Base-by-base conservation (phyloP, 768 basidiomycete species). In the Mycena leptocephala region DNA sequence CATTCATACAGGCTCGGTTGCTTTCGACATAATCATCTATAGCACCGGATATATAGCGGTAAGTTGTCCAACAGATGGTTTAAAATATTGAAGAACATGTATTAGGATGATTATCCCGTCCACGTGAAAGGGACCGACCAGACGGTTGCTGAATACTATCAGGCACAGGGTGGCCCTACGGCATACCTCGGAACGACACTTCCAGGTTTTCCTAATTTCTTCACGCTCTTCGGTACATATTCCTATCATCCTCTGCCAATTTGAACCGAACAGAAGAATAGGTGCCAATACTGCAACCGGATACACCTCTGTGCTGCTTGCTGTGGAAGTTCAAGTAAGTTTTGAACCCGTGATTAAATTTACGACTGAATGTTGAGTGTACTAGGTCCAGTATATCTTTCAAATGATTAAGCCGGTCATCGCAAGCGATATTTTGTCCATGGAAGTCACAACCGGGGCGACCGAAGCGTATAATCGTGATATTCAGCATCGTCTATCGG, bases 171-270 rank as follows among this genome's bases (percentile, higher is more conserved):
- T 0, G 89, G 89, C 0, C 87, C 89, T 13, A 84, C 84, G 58
- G 89, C 89, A 22, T 90, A 90, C 77, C 78, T 86, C 10, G 89
- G 88, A 32, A 88, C 87, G 1, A 82, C 84, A 7, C 71, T 87
- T 5, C 88, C 89, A 35, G 86, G 85, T 14, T 90, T 90, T 77
- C 89, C 89, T 0, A 90, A 90, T 75, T 85, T 88, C 71, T 89
- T 82, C 77, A 81, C 83, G 11, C 65, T 90, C 6, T 77, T 82
- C 28, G 90, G 89, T 87, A 58, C 39, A 81, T 75, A 18, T 43
- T 24, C 22, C 10, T 33, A 16, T 62, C 14, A 8, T 39, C 43
- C 8, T 30, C 24, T 61, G 30, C 13, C 22, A 14, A 32, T 61
- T 9, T 65, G 26, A 18, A 46, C 24, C 30, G 18, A 32, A 59